Conservation (phyloP, 768 basidiomycete genomes). For the Boletus rubescentipes region DNA sequence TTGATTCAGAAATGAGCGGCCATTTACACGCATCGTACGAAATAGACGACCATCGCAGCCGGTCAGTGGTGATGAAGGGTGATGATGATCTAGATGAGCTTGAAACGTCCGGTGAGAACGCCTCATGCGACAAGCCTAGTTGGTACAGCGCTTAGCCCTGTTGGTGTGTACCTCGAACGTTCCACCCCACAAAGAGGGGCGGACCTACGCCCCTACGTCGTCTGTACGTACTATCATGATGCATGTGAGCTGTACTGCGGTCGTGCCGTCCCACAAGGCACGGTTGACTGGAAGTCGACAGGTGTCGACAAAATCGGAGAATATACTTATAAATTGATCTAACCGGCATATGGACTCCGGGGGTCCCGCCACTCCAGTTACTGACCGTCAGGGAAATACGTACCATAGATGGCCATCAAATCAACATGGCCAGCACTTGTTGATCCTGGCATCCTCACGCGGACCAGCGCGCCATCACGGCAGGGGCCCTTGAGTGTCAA, state of each 20-base stretch:
- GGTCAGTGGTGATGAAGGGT: neutral
- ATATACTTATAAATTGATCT: no score
- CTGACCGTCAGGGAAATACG: no score
- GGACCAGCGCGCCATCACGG: neutral
- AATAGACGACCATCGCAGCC: neutral
- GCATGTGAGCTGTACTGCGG: no score
- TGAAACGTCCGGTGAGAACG: neutral
- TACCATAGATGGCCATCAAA: no score
- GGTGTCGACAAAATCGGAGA: no score
- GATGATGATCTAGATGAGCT: neutral
- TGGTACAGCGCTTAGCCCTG: neutral
- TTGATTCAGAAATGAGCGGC: neutral
- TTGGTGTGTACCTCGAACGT: slow-evolving; percentile 1
- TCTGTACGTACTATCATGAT: neutral
- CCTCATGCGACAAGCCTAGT: neutral
- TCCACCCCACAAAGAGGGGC: neutral
- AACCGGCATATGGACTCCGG: no score
- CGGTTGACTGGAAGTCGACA: no score
- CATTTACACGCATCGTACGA: neutral
- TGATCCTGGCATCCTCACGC: neutral
- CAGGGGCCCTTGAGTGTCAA: no score
- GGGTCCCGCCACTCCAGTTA: no score
- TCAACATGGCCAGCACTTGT: no score
- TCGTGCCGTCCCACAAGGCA: no score
- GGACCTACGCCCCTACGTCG: neutral